Evolutionary conservation across 495 filamentous ascomycete species (phyloP).

Genomic region (Filosporella fistucella): DNA sequence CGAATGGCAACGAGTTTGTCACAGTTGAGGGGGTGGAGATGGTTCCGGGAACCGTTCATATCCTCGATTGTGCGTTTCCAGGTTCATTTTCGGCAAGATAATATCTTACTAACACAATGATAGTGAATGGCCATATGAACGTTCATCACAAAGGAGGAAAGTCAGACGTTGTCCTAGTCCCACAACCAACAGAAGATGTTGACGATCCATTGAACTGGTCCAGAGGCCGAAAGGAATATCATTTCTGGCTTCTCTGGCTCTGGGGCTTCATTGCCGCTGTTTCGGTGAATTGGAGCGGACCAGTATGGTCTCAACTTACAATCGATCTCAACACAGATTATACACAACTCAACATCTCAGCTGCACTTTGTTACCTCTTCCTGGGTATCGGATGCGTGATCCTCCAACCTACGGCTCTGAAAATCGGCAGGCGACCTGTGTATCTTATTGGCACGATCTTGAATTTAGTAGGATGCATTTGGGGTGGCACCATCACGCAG

Average conservation of each 20-base stretch:
- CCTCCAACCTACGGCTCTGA: slow-evolving; percentile 18
- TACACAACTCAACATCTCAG: slow-evolving; percentile 14
- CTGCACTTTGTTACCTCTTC: slow-evolving; percentile 15
- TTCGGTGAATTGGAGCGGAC: slow-evolving; percentile 15
- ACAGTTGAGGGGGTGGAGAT: slow-evolving; percentile 3
- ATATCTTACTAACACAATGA: neutral
- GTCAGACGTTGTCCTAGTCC: slow-evolving; percentile 9
- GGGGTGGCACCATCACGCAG: neutral
- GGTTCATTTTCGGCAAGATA: neutral
- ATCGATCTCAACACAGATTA: slow-evolving; percentile 11
- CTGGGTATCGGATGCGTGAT: slow-evolving; percentile 14
- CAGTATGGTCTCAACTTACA: slow-evolving; percentile 13
- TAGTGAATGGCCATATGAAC: neutral
- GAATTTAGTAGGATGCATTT: slow-evolving; percentile 6
- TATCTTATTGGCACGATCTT: slow-evolving; percentile 12
- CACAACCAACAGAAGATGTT: slow-evolving; percentile 12
- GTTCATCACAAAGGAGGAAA: neutral
- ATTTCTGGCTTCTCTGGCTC: slow-evolving; percentile 11
- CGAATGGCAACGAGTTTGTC: too few species aligned
- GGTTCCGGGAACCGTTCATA: slow-evolving; percentile 1
- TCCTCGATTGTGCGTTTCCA: neutral
- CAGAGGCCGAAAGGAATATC: slow-evolving; percentile 12
- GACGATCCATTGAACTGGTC: slow-evolving; percentile 17
- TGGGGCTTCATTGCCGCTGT: slow-evolving; percentile 11
- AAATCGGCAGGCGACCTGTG: slow-evolving; percentile 14